Percentiles rank a stretch among this genome's conserved stretches.
Evolutionary conservation across 2,329 filamentous ascomycete species (phyloP).

Genomic region (Neofusicoccum parvum): DNA sequence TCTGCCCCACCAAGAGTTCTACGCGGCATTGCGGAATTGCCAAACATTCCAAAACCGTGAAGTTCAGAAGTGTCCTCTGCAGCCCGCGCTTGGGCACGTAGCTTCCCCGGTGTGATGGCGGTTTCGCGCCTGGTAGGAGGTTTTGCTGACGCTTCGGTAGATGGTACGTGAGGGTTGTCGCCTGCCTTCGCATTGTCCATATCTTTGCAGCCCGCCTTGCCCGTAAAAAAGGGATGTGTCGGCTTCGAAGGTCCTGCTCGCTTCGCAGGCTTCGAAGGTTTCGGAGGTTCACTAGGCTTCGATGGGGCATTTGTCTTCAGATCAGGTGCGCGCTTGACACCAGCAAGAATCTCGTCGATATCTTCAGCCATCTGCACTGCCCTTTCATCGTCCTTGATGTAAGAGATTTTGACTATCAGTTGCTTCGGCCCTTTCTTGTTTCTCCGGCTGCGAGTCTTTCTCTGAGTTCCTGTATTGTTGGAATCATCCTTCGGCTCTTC

Average conservation of each 20-base stretch:
- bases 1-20: conserved; percentile 66
- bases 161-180: neutral
- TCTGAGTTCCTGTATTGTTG: conserved; percentile 41
- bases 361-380: conserved; percentile 57
- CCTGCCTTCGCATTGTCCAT: conserved; percentile 20
- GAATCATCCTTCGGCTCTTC: conserved; percentile 30
- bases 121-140: conserved; percentile 37
- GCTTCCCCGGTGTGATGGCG: conserved; percentile 51
- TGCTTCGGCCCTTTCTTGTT: conserved; percentile 33
- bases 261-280: conserved; percentile 29
- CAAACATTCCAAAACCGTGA: conserved; percentile 27
- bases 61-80: conserved; percentile 24
- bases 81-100: conserved; percentile 37
- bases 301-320: conserved; percentile 13
- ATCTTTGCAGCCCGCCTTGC: conserved; percentile 47
- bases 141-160: conserved; percentile 25
- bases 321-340: conserved; percentile 35
- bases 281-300: neutral
- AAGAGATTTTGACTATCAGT: conserved; percentile 59
- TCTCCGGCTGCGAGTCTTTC: conserved; percentile 29
- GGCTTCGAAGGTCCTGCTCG: conserved; percentile 45
- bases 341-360: conserved; percentile 65
- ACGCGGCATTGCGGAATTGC: conserved; percentile 24
- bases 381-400: conserved; percentile 54
- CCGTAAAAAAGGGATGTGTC: conserved; percentile 71